A percentile compares a stretch with the other conserved stretches of the same genome.
phyloP scores from a whole-genome alignment of 2,329 filamentous ascomycete species.

The Trichoderma gracile region DNA sequence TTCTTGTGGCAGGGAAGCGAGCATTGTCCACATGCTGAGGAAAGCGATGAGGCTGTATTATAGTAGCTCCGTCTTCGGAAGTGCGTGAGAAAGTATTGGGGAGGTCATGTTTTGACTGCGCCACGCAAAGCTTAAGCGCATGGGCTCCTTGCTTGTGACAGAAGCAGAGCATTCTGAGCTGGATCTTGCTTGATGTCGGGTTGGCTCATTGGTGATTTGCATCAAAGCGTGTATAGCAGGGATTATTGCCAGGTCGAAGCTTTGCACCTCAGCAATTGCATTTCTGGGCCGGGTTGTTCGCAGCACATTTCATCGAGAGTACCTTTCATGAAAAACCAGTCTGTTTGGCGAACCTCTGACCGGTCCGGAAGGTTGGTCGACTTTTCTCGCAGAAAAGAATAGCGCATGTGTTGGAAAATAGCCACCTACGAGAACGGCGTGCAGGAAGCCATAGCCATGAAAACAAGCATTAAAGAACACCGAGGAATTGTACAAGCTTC shows the following conservation, averaged over 20 bases:
- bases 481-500: neutral
- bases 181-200: neutral
- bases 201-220: no score
- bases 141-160: neutral
- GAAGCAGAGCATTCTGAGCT: neutral
- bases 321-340: no score
- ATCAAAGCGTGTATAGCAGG: no score
- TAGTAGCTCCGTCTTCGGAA: neutral
- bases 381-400: neutral
- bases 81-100: neutral
- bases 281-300: no score
- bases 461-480: neutral
- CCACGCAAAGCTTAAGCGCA: conserved; percentile 15
- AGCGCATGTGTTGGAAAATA: neutral
- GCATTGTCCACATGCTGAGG: no score
- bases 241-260: no score
- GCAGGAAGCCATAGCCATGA: neutral
- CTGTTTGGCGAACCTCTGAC: no score
- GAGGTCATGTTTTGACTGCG: neutral
- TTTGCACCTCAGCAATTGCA: no score
- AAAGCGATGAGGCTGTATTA: neutral
- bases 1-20: no score
- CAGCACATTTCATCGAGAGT: no score
- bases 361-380: no score
- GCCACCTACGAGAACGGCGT: neutral